These are phyloP conservation scores for Scalesia atractyloides DNA, from an alignment of 129 eudicot genomes.

Conservation along the genomic window DNA sequence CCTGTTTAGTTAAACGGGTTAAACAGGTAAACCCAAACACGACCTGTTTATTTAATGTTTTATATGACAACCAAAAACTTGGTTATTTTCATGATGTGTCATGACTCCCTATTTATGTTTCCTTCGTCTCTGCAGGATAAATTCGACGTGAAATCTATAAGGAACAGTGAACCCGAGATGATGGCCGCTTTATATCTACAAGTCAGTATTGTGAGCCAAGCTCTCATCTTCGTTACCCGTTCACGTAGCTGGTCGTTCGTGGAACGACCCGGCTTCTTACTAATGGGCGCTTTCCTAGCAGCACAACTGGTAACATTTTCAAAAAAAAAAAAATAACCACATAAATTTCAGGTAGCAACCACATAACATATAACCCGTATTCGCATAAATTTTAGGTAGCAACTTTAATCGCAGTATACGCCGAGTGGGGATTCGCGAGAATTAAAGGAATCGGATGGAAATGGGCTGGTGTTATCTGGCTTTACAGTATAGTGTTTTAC, in stretches of 20 bases:
- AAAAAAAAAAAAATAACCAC: too few relatives aligned
- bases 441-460: constrained; percentile 77
- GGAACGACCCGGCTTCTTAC: constrained; percentile 9
- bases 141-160: background rate
- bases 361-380: background rate
- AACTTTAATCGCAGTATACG: constrained; percentile 69
- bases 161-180: background rate
- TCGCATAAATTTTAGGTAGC: constrained; percentile 44
- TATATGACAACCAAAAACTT: too few relatives aligned
- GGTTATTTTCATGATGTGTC: background rate
- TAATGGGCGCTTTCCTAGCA: constrained; percentile 1
- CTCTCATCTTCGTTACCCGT: constrained; percentile 12
- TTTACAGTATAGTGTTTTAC: constrained; percentile 61
- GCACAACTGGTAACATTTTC: background rate
- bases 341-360: too few relatives aligned
- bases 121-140: background rate
- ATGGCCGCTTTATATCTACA: constrained; percentile 8
- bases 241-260: constrained; percentile 20
- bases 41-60: too few relatives aligned
- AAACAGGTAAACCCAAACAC: too few relatives aligned
- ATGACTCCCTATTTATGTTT: background rate
- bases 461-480: constrained; percentile 88
- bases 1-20: too few relatives aligned
- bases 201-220: constrained; percentile 16
- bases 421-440: constrained; percentile 67